Evolutionary conservation across 2,329 filamentous ascomycete genomes (phyloP).

Genomic region (Rhexocercosporidium sp.): DNA sequence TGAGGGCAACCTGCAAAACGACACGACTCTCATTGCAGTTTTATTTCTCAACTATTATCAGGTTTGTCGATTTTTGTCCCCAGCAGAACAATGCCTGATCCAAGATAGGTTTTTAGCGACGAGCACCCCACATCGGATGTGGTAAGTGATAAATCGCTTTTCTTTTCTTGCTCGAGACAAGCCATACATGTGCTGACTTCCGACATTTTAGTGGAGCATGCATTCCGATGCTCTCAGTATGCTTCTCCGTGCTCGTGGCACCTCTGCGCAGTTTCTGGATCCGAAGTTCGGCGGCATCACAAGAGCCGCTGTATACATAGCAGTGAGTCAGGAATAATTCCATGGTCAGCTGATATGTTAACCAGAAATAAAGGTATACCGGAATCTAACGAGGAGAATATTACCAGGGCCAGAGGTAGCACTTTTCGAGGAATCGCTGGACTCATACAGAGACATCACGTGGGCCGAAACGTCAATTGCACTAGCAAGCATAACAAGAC

Average conservation of each 20-base stretch:
- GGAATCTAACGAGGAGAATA: constrained; percentile 2
- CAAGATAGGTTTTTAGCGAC: neutral
- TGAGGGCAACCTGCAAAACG: neutral
- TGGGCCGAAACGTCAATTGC: neutral
- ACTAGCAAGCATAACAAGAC: neutral
- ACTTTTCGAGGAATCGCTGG: neutral
- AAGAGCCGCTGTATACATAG: neutral
- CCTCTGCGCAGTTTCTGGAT: neutral
- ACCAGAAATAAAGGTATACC: neutral
- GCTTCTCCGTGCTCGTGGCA: neutral
- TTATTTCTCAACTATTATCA: constrained; percentile 2
- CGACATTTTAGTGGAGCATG: neutral
- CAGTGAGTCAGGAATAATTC: neutral
- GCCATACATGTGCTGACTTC: neutral
- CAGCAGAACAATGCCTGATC: too few species aligned
- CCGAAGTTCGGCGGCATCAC: constrained; percentile 1
- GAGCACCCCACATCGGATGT: constrained; percentile 3
- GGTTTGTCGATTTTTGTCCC: neutral
- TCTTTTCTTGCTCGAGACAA: neutral
- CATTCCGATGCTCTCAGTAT: constrained; percentile 5
- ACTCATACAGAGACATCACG: neutral
- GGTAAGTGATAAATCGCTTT: neutral
- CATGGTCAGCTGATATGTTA: too few species aligned
- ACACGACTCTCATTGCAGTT: neutral
- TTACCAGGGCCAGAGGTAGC: neutral